phyloP scores from a whole-genome alignment of 805 yeast species.

The Candida cerambycidarum region DNA sequence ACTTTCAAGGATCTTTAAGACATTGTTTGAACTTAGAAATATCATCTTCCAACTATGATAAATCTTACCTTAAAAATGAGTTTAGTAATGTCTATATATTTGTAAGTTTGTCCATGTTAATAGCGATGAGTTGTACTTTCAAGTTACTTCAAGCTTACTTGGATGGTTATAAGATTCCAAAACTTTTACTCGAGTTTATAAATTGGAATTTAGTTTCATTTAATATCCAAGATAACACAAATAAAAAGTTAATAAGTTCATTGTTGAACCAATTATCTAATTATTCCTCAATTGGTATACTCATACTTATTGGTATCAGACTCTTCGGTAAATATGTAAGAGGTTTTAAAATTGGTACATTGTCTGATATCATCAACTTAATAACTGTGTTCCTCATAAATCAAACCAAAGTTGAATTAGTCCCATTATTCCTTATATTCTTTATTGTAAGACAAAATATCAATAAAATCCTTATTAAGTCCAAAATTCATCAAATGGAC shows the following conservation, averaged over 20 bases:
- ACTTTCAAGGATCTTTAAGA: slow-evolving; percentile 25
- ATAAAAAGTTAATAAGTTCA: slow-evolving; percentile 10
- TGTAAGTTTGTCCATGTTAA: slow-evolving; percentile 45
- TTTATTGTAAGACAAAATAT: slow-evolving; percentile 22
- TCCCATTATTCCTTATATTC: slow-evolving; percentile 53
- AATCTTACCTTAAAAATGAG: slow-evolving; percentile 20
- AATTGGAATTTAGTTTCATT: slow-evolving; percentile 30
- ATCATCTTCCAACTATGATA: slow-evolving; percentile 21
- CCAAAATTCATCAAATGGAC: slow-evolving; percentile 4
- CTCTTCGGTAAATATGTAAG: slow-evolving; percentile 23
- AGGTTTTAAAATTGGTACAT: slow-evolving; percentile 23
- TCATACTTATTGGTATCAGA: slow-evolving; percentile 31
- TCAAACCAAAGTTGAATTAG: slow-evolving; percentile 54
- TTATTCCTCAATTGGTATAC: slow-evolving; percentile 24
- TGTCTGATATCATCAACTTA: slow-evolving; percentile 36
- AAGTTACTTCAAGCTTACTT: slow-evolving; percentile 53
- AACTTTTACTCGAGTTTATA: slow-evolving; percentile 24
- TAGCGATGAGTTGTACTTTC: slow-evolving; percentile 49
- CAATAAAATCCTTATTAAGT: slow-evolving; percentile 2
- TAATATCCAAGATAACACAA: slow-evolving; percentile 17
- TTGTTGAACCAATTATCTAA: slow-evolving; percentile 26
- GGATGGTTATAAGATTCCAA: slow-evolving; percentile 57
- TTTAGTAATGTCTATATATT: slow-evolving; percentile 30
- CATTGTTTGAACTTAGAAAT: slow-evolving; percentile 14
- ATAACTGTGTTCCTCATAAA: slow-evolving; percentile 47